Base-by-base conservation (phyloP, 768 basidiomycete species). In the Amanita subjunquillea region DNA sequence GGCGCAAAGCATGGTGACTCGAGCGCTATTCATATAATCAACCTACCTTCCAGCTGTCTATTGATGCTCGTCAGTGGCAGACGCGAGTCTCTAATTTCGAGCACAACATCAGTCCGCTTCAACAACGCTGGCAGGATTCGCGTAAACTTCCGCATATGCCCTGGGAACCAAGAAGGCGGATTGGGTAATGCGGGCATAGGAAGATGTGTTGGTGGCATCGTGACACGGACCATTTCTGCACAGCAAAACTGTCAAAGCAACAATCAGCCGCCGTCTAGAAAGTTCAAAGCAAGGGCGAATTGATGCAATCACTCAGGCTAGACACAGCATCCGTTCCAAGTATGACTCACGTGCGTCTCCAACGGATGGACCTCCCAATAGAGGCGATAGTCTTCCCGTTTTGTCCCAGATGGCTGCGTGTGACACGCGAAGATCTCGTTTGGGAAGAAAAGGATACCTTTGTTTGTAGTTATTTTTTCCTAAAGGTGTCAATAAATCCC, bases 31-130 rank as follows among this genome's bases (percentile, higher is more conserved):
- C 15, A 15, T 13, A 12, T 29, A 7, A 48, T 3, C 6, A 59
- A 64, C 80, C 62, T 68, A 86, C 85, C 79, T 77, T 98, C 93
- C 53, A 98, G 79, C 15, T 80, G 82, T 53, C 83, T 78, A 66
- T 98, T 98, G 65, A 98, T 89, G 59, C 90, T 93, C 20, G 94
- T 94, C 56, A 98, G 73, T 5, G 95, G 95, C 50, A 98, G 74
- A 29, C 95, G 81, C 10, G 93, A 82, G 69, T 99, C 95, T 62
- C 95, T 78, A 27, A 94, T 82, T 71, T 99, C 95, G 56, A 99
- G 84, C 48, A 98, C 89, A 51, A 98, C 82, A 62, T 93, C 87
- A 32, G 90, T 91, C 55, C 83, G 82, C 30, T 83, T 79, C 39
- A 97, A 77, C 54, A 92, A 71, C 17, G 76, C 69, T 17, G 91